These are phyloP conservation scores for Bauhinia variegata DNA, from an alignment of 306 rosid genomes.

Conservation along the genomic window DNA sequence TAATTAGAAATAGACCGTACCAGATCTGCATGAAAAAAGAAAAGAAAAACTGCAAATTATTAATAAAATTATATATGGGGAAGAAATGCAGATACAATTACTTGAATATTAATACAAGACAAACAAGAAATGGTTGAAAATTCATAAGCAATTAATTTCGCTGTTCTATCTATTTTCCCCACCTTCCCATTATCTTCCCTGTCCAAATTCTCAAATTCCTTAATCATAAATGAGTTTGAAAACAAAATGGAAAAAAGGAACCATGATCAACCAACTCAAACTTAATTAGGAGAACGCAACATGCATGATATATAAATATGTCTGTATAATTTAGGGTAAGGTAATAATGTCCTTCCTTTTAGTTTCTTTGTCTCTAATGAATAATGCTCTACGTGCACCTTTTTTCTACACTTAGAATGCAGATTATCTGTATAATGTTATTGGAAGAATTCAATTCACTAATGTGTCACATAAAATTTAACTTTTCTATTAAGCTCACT, in stretches of 20 bases:
- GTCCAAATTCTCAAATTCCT: background rate
- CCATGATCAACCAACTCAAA: background rate
- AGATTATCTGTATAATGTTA: constrained; percentile 19
- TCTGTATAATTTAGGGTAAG: background rate
- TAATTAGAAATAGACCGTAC: background rate
- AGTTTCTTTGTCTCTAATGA: background rate
- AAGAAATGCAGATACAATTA: background rate
- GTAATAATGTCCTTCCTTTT: background rate
- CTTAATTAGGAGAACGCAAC: background rate
- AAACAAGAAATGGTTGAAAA: too few relatives aligned
- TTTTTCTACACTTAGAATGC: too few relatives aligned
- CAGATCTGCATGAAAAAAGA: constrained; percentile 17
- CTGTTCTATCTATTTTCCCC: too few relatives aligned
- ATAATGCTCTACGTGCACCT: too few relatives aligned
- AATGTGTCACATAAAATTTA: constrained; percentile 10
- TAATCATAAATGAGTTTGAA: background rate
- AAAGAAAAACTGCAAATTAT: too few relatives aligned
- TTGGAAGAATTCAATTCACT: background rate
- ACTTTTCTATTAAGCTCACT: too few relatives aligned
- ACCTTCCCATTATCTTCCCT: too few relatives aligned
- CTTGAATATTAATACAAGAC: too few relatives aligned
- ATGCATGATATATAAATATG: constrained; percentile 19
- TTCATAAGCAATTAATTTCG: too few relatives aligned
- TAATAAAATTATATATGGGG: too few relatives aligned
- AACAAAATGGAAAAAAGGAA: background rate